Base-by-base conservation (phyloP, 2,329 filamentous ascomycete species). In the Apiospora arundinis region DNA sequence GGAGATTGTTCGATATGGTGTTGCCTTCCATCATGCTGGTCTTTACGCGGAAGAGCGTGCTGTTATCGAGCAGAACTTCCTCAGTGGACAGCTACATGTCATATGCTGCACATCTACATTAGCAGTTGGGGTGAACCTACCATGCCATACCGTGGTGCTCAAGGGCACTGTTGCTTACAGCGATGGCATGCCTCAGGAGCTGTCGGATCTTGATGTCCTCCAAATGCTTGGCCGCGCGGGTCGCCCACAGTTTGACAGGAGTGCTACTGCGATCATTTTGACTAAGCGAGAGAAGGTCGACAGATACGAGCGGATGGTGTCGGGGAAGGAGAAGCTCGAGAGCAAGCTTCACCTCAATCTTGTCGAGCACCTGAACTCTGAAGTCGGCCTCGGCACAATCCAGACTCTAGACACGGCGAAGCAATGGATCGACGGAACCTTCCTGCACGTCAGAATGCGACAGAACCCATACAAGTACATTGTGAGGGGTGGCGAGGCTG, bases 61-160 rank as follows among this genome's bases (percentile, higher is more conserved):
- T 49, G 84, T 87, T 0, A 84, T 97, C 23, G 93, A 96, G 77
- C 86, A 86, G 63, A 87, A 86, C 0, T 97, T 92, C 75, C 82
- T 94, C 4, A 83, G 89, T 23, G 92, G 93, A 0, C 85, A 93
- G n/a, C 87, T 97, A 71, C 91, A 85, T 74, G 90, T 97, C 44
- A 95, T 97, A 69, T 97, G 94, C 80, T 96, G 93, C 78, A 97
- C 94, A 0, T 95, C 93, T 0, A 97, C 94, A 0, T 84, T 97
- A 23, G 93, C 94, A 0, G 92, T 96, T 16, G 94, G 94, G 0
- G 89, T 97, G 42, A 97, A 97, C 77, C 81, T 97, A 12, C 94
- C 94, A 12, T 95, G 93, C 73, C 92, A 96, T 78, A 89, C 95
- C 3, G 93, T 95, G 4, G 90, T 97, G 12, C 88, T 97, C 70